phyloP scores from a whole-genome alignment of 345 rosid species.

The Carallia brachiata region DNA sequence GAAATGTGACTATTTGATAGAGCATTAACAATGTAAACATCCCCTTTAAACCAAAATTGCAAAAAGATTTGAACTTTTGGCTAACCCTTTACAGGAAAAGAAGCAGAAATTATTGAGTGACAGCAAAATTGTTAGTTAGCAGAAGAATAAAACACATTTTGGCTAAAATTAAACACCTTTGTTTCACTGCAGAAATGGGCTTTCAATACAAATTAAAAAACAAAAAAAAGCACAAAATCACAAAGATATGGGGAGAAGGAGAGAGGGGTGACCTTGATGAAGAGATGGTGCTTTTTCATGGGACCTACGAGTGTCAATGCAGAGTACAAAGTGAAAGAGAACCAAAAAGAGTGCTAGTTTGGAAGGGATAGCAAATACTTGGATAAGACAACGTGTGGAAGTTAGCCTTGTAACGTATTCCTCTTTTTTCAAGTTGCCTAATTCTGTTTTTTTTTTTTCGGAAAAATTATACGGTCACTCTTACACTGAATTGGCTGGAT shows the following conservation, averaged over 20 bases:
- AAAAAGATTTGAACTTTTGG: background rate
- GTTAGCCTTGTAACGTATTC: constrained; percentile 33
- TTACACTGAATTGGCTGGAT: too few species aligned
- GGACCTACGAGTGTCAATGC: constrained; percentile 2
- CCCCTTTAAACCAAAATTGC: background rate
- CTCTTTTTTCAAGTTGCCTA: background rate
- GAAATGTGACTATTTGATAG: background rate
- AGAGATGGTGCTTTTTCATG: constrained; percentile 20
- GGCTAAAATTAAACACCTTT: background rate
- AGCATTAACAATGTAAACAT: background rate
- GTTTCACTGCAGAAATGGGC: background rate
- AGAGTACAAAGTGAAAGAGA: background rate
- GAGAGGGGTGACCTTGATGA: constrained; percentile 21
- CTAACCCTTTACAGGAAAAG: background rate
- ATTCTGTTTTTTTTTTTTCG: too few species aligned
- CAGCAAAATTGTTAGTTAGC: background rate
- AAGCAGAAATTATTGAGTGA: background rate
- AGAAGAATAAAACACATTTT: background rate
- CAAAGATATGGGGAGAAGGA: constrained; percentile 5
- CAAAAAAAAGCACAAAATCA: background rate
- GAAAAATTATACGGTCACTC: too few species aligned
- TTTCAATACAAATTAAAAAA: background rate
- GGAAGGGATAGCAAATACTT: constrained; percentile 12
- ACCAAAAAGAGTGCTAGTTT: constrained; percentile 24
- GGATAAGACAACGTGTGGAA: constrained; percentile 53